These are phyloP conservation scores for Stachybotrys chartarum DNA, from an alignment of 2,329 filamentous ascomycete species.

Conservation along the genomic window DNA sequence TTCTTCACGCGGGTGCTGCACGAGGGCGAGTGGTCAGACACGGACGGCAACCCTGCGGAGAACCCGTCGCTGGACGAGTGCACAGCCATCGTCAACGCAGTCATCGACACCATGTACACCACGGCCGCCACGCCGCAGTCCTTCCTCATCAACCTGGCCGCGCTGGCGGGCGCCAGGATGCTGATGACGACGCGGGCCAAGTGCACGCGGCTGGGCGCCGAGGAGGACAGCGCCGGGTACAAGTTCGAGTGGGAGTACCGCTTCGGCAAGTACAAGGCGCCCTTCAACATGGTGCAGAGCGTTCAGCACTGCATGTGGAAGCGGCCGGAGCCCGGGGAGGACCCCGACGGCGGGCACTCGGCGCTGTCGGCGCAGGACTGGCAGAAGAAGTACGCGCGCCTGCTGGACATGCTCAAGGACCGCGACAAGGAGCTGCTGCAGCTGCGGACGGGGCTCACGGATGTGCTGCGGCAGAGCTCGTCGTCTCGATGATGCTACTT, in stretches of 20 bases:
- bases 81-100: slow-evolving; percentile 42
- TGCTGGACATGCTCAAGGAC: slow-evolving; percentile 53
- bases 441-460: slow-evolving; percentile 31
- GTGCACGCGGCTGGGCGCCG: slow-evolving; percentile 35
- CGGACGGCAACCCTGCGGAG: slow-evolving; percentile 32
- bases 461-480: background rate
- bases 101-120: slow-evolving; percentile 45
- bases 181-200: slow-evolving; percentile 36
- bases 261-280: slow-evolving; percentile 44
- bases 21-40: slow-evolving; percentile 44
- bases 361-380: slow-evolving; percentile 32
- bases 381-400: slow-evolving; percentile 46
- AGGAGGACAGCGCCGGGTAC: slow-evolving; percentile 37
- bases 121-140: slow-evolving; percentile 44
- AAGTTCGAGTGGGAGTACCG: slow-evolving; percentile 47
- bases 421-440: slow-evolving; percentile 45
- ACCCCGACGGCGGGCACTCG: slow-evolving; percentile 9
- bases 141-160: slow-evolving; percentile 53
- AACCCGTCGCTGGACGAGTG: slow-evolving; percentile 45
- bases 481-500: slow-evolving; percentile 5
- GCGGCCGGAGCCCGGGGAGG: slow-evolving; percentile 16
- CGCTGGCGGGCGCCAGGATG: slow-evolving; percentile 45
- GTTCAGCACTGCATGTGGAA: slow-evolving; percentile 37
- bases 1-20: slow-evolving; percentile 45
- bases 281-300: slow-evolving; percentile 44